Conservation (phyloP, 2,329 filamentous ascomycete species). For the Sarocladiaceae sp. region DNA sequence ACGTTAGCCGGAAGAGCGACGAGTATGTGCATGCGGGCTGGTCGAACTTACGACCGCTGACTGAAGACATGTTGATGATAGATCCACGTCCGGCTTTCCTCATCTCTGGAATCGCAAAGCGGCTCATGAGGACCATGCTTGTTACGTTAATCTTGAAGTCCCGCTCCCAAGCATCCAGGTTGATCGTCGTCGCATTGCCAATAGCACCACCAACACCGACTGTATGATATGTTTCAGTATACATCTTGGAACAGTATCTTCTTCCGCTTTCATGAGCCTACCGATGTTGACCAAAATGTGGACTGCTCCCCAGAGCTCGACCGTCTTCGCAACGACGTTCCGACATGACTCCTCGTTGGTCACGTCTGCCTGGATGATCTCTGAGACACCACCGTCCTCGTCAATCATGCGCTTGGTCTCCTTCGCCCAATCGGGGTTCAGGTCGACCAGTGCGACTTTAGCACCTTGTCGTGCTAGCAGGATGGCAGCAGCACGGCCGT, state of each 20-base stretch:
- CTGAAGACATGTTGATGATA: constrained; percentile 60
- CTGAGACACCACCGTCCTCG: background rate
- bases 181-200: constrained; percentile 54
- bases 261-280: no score
- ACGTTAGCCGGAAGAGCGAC: no score
- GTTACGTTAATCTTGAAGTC: constrained; percentile 58
- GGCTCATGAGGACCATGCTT: constrained; percentile 62
- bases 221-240: no score
- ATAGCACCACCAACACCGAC: constrained; percentile 57
- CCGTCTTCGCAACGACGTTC: constrained; percentile 29
- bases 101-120: constrained; percentile 59
- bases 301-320: constrained; percentile 48
- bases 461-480: constrained; percentile 56
- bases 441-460: constrained; percentile 45
- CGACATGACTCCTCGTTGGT: background rate
- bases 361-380: background rate
- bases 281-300: constrained; percentile 64
- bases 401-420: background rate
- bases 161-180: constrained; percentile 57
- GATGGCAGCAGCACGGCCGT: constrained; percentile 54
- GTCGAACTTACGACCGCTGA: no score
- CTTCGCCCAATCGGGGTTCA: background rate
- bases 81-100: constrained; percentile 39
- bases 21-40: no score
- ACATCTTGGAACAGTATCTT: no score